Conservation (phyloP, 768 basidiomycete species). For the Leucocoprinus birnbaumii region DNA sequence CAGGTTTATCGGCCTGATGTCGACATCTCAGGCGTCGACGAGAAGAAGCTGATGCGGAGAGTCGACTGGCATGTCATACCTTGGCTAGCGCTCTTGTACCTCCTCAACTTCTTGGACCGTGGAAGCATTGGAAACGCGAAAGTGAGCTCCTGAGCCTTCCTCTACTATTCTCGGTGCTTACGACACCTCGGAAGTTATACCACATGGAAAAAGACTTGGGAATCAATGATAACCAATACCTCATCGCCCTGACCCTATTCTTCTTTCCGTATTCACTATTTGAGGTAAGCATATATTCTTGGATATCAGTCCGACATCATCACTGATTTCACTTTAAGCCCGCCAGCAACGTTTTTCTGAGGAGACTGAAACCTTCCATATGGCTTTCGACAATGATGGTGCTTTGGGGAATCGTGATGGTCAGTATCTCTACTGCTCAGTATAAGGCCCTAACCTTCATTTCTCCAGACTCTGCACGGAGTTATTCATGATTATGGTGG, state of each 20-base stretch:
- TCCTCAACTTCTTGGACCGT: constrained; percentile 69
- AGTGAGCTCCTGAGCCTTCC: constrained; percentile 30
- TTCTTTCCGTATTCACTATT: constrained; percentile 74
- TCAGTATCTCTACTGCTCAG: constrained; percentile 16
- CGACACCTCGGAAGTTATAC: constrained; percentile 44
- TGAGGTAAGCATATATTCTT: constrained; percentile 41
- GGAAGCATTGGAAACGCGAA: constrained; percentile 75
- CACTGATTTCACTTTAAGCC: constrained; percentile 35
- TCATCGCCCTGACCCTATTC: constrained; percentile 69
- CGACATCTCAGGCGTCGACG: constrained; percentile 52
- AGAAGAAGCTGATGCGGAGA: constrained; percentile 51
- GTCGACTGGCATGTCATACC: constrained; percentile 71
- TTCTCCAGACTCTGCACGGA: constrained; percentile 57
- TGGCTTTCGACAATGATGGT: constrained; percentile 57
- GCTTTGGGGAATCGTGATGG: constrained; percentile 49
- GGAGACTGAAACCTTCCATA: constrained; percentile 59
- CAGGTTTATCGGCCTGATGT: constrained; percentile 45
- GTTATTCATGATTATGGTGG: constrained; percentile 58
- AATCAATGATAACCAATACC: constrained; percentile 62
- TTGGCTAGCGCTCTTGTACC: constrained; percentile 71
- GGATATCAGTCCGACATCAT: too few relatives aligned
- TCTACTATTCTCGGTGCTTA: background rate
- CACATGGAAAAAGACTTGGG: constrained; percentile 52
- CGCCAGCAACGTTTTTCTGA: constrained; percentile 59
- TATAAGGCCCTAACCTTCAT: background rate